phyloP scores from a whole-genome alignment of 2,329 filamentous ascomycete genomes.

The Ambrosiella cleistominuta region DNA sequence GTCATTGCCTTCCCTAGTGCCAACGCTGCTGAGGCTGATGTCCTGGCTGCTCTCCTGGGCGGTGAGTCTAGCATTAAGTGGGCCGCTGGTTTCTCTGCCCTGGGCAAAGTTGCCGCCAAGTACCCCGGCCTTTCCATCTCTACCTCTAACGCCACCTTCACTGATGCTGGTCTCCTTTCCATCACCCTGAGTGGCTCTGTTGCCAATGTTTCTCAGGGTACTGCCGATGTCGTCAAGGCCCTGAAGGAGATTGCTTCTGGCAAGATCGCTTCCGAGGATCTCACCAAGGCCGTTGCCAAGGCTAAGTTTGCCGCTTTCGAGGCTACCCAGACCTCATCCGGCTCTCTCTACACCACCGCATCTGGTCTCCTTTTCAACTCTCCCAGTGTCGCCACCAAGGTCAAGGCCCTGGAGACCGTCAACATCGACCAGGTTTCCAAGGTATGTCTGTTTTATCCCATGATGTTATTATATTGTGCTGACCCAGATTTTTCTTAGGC shows the following conservation, averaged over 20 bases:
- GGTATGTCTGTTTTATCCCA: background rate
- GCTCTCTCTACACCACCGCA: slow-evolving; percentile 68
- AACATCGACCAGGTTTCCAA: slow-evolving; percentile 53
- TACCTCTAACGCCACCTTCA: slow-evolving; percentile 72
- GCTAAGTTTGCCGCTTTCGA: slow-evolving; percentile 89
- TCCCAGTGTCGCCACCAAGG: slow-evolving; percentile 66
- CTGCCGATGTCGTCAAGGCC: slow-evolving; percentile 59
- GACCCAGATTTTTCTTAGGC: slow-evolving; percentile 36
- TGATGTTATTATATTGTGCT: slow-evolving; percentile 12
- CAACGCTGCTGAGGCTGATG: slow-evolving; percentile 78
- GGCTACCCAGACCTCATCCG: slow-evolving; percentile 57
- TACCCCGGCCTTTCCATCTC: slow-evolving; percentile 49
- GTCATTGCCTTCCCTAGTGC: slow-evolving; percentile 73
- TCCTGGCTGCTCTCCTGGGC: slow-evolving; percentile 77
- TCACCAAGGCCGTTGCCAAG: slow-evolving; percentile 78
- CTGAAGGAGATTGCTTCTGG: slow-evolving; percentile 68
- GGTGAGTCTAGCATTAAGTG: slow-evolving; percentile 89
- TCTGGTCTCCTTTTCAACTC: slow-evolving; percentile 65
- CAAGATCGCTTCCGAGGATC: slow-evolving; percentile 61
- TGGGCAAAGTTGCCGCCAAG: slow-evolving; percentile 59
- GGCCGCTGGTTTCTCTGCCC: slow-evolving; percentile 78
- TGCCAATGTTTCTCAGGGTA: slow-evolving; percentile 52
- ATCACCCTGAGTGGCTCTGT: slow-evolving; percentile 66
- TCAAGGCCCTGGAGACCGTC: slow-evolving; percentile 64
- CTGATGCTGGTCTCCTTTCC: slow-evolving; percentile 78